Evolutionary conservation across 768 basidiomycete species (phyloP).

Genomic region (Boletus vermiculosoides): DNA sequence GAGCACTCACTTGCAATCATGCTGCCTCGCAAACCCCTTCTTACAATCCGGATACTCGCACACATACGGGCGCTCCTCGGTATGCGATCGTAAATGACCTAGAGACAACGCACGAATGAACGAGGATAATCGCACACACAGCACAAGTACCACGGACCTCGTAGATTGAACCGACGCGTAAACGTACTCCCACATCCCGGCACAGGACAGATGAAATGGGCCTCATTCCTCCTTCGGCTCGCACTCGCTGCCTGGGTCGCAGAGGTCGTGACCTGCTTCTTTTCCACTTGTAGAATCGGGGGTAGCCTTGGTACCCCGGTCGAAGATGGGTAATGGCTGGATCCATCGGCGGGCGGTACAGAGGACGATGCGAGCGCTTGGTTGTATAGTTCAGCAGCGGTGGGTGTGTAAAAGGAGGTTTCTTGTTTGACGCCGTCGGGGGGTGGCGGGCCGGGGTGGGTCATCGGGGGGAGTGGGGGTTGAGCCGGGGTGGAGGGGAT

Average conservation of each 20-base stretch:
- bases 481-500: slow-evolving; percentile 33
- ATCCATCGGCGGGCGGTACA: slow-evolving; percentile 18
- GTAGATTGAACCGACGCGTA: slow-evolving; percentile 85
- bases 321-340: slow-evolving; percentile 31
- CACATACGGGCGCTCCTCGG: slow-evolving; percentile 91
- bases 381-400: slow-evolving; percentile 54
- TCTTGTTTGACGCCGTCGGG: slow-evolving; percentile 42
- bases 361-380: slow-evolving; percentile 42
- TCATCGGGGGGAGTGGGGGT: slow-evolving; percentile 30
- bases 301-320: slow-evolving; percentile 56
- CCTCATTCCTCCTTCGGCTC: slow-evolving; percentile 85
- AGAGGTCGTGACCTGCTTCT: slow-evolving; percentile 91
- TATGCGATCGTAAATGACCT: slow-evolving; percentile 94
- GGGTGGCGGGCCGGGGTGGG: slow-evolving; percentile 15
- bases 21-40: slow-evolving; percentile 92
- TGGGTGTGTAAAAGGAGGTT: slow-evolving; percentile 45
- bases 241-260: slow-evolving; percentile 92
- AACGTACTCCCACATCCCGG: slow-evolving; percentile 97
- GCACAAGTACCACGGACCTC: slow-evolving; percentile 50
- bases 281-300: slow-evolving; percentile 87
- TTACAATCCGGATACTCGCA: slow-evolving; percentile 94
- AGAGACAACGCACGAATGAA: slow-evolving; percentile 11
- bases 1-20: slow-evolving; percentile 88
- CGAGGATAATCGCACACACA: slow-evolving; percentile 2
- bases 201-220: slow-evolving; percentile 90